phyloP scores from a whole-genome alignment of 768 basidiomycete species.

The Neoboletus magnificus region DNA sequence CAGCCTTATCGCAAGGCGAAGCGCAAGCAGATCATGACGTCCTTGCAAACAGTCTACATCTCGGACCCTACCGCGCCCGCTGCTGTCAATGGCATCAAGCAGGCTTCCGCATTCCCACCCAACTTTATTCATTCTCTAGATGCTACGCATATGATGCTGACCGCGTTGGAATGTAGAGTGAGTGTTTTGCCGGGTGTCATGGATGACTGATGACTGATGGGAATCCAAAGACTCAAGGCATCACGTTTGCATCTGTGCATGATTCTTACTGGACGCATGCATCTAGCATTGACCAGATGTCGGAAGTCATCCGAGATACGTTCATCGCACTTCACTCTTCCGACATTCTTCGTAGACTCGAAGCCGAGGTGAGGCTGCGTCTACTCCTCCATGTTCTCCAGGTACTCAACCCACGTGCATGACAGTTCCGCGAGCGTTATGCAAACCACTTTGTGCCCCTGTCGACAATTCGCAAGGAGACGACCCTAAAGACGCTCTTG shows the following conservation, averaged over 20 bases:
- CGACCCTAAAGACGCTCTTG: slow-evolving; percentile 40
- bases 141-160: slow-evolving; percentile 98
- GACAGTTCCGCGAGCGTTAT: slow-evolving; percentile 75
- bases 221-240: slow-evolving; percentile 50
- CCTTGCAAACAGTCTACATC: slow-evolving; percentile 84
- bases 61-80: slow-evolving; percentile 77
- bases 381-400: not conserved
- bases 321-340: slow-evolving; percentile 92
- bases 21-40: slow-evolving; percentile 80
- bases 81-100: slow-evolving; percentile 81
- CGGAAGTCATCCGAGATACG: slow-evolving; percentile 82
- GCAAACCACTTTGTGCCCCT: slow-evolving; percentile 67
- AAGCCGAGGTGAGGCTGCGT: slow-evolving; percentile 57
- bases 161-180: slow-evolving; percentile 85
- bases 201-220: slow-evolving; percentile 3
- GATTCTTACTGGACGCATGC: slow-evolving; percentile 99
- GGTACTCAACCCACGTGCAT: not conserved
- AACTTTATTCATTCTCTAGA: slow-evolving; percentile 98
- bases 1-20: slow-evolving; percentile 90
- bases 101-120: slow-evolving; percentile 96
- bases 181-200: slow-evolving; percentile 21
- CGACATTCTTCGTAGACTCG: slow-evolving; percentile 71
- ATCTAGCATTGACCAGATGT: slow-evolving; percentile 82
- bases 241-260: slow-evolving; percentile 94
- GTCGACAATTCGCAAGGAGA: slow-evolving; percentile 37